phyloP scores from a whole-genome alignment of 2,329 filamentous ascomycete species.

The Penicillium sp. region DNA sequence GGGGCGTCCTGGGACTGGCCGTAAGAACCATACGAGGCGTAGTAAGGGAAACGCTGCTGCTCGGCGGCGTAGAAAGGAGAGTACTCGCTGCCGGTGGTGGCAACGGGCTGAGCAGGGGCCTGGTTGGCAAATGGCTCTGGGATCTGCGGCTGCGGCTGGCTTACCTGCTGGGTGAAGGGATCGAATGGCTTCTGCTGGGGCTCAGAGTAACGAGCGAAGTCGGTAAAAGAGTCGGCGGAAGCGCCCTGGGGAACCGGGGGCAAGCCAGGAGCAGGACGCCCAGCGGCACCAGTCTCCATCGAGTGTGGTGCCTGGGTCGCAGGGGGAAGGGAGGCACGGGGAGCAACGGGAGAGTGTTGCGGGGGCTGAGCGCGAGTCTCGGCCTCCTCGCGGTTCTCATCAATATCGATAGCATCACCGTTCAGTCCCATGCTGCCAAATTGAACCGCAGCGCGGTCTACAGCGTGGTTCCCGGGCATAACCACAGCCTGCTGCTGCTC shows the following conservation, averaged over 20 bases:
- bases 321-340: constrained; percentile 83
- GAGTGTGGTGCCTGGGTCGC: constrained; percentile 38
- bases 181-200: constrained; percentile 77
- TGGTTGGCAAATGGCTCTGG: constrained; percentile 57
- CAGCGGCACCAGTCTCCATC: constrained; percentile 45
- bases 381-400: constrained; percentile 90
- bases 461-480: constrained; percentile 94
- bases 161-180: constrained; percentile 74
- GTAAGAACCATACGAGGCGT: constrained; percentile 62
- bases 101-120: constrained; percentile 57
- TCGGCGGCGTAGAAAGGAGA: constrained; percentile 81
- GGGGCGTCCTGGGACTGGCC: constrained; percentile 71
- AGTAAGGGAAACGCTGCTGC: constrained; percentile 71
- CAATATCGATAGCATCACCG: constrained; percentile 70
- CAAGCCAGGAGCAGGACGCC: constrained; percentile 61
- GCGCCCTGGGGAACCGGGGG: constrained; percentile 59
- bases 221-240: constrained; percentile 47
- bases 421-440: constrained; percentile 94
- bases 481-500: constrained; percentile 97
- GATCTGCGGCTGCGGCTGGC: constrained; percentile 59
- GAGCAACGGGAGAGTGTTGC: constrained; percentile 84
- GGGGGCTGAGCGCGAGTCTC: constrained; percentile 93
- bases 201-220: constrained; percentile 55
- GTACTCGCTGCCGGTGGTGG: constrained; percentile 67
- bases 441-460: constrained; percentile 89